Percentiles rank a stretch among this genome's conserved stretches.
phyloP scores from a whole-genome alignment of 2,329 filamentous ascomycete species.

The Trichoderma atroviride region DNA sequence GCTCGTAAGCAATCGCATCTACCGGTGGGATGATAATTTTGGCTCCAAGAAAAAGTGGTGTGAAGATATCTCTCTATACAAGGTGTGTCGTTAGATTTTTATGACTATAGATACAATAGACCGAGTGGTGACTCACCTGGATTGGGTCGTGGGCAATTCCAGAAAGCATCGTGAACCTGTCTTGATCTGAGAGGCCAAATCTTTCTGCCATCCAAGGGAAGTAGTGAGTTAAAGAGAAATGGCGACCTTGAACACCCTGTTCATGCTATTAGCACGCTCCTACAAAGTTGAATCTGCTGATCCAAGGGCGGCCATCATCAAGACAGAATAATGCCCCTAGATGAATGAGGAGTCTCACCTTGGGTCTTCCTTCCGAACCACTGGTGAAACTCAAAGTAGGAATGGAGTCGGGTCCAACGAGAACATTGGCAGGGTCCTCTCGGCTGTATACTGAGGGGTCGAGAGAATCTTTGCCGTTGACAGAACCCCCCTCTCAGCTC shows the following conservation, averaged over 20 bases:
- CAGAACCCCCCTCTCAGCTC: slow-evolving; percentile 66
- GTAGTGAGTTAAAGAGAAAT: slow-evolving; percentile 84
- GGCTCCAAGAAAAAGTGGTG: slow-evolving; percentile 82
- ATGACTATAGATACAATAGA: not conserved
- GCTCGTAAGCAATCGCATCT: slow-evolving; percentile 86
- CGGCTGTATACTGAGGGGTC: slow-evolving; percentile 52
- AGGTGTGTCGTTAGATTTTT: not conserved
- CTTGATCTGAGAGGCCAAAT: not conserved
- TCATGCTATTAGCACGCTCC: too few species aligned
- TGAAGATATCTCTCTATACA: slow-evolving; percentile 71
- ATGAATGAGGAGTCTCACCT: not conserved
- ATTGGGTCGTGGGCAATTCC: slow-evolving; percentile 70
- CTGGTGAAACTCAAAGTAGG: slow-evolving; percentile 64
- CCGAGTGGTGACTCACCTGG: slow-evolving; percentile 39
- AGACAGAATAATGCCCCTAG: slow-evolving; percentile 45
- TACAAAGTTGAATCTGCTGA: too few species aligned
- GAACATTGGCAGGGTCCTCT: slow-evolving; percentile 64
- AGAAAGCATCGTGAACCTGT: slow-evolving; percentile 10
- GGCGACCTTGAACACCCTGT: slow-evolving; percentile 70
- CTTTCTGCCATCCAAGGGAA: slow-evolving; percentile 82
- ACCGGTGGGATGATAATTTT: slow-evolving; percentile 75
- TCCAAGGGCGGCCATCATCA: too few species aligned
- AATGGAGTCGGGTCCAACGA: slow-evolving; percentile 60
- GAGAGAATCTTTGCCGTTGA: slow-evolving; percentile 69
- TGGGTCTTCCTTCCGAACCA: slow-evolving; percentile 37